Evolutionary conservation across 192 early-diverging fungal species (phyloP), one percentile per base, ranked within the genome.

Genomic region (Allomyces macrogynus): DNA sequence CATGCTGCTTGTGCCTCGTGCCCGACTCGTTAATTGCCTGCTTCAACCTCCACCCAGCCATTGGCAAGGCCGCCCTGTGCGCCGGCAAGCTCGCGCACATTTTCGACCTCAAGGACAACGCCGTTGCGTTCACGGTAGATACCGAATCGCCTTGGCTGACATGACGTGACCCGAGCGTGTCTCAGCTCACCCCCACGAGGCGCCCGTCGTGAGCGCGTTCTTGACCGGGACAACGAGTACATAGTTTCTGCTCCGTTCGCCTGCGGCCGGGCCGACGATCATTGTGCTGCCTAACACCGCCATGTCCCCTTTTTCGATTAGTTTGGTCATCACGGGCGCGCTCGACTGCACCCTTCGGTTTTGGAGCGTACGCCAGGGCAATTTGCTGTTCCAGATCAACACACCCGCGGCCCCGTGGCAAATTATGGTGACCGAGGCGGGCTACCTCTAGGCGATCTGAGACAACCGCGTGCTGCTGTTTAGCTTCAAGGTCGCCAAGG

Each of bases 341-440:
- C 70, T 75, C 64, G 81, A 83, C 65, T 65, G 75, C 22, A 81
- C 81, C 0, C 78, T 75, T 61, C 70, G 81, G 18, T 66, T 83
- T 8, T 83, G 81, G 81, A 80, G 78, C 10, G 69, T 67, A 20
- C 66, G 80, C n/a, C 23, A 76, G 43, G 81, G 81, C 1, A 78
- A 81, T 43, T 68, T 78, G n/a, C 71, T 83, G 11, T 83, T 83
- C 66, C 81, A 83, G 60, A 81, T 83, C 66, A 83, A 83, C 65
- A 64, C 76, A 9, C 81, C 81, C 24, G 73, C 73, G 24, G 68
- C 77, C 8, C 74, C 77, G 20, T 63, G 71, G 24, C 43, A 61
- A 11, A 63, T 81, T 9, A 20, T 63, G 10, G 69, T 79, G 12
- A 73, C 70, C 61, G 64, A 61, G 18, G 64, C 64, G 18, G 67